Evolutionary conservation across 768 basidiomycete species (phyloP).

Genomic region (Fibroporia radiculosa): DNA sequence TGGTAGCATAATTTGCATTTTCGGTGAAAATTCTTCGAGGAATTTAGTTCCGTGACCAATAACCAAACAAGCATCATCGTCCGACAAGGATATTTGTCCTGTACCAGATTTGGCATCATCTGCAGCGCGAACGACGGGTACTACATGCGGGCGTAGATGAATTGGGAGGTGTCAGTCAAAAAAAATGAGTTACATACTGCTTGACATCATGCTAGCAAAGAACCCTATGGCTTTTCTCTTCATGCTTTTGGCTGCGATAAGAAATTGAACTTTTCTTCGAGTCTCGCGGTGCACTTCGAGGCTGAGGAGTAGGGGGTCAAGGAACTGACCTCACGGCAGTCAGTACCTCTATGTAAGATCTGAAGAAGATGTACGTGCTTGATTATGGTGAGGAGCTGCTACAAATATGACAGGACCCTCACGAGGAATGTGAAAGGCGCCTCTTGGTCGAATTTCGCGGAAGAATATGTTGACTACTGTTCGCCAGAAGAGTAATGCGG

Average conservation of each 20-base stretch:
- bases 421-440: conserved; percentile 89
- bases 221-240: conserved; percentile 70
- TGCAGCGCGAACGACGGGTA: conserved; percentile 88
- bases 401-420: conserved; percentile 91
- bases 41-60: conserved; percentile 80
- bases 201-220: conserved; percentile 80
- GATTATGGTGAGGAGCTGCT: conserved; percentile 31
- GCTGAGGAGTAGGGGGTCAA: conserved; percentile 68
- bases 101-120: conserved; percentile 74
- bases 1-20: conserved; percentile 82
- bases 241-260: conserved; percentile 89
- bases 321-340: conserved; percentile 47
- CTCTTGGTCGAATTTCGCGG: conserved; percentile 88
- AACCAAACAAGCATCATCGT: conserved; percentile 73
- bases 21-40: conserved; percentile 58
- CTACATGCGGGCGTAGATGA: conserved; percentile 31
- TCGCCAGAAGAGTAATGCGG: conserved; percentile 78
- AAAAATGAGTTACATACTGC: conserved; percentile 47
- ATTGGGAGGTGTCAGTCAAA: neutral
- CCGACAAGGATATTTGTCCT: conserved; percentile 65
- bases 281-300: conserved; percentile 74
- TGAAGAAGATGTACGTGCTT: conserved; percentile 9
- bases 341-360: neutral
- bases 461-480: conserved; percentile 90
- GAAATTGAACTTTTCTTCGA: conserved; percentile 71